Conservation (phyloP, 257 asterid species). For the Mitragyna speciosa region DNA sequence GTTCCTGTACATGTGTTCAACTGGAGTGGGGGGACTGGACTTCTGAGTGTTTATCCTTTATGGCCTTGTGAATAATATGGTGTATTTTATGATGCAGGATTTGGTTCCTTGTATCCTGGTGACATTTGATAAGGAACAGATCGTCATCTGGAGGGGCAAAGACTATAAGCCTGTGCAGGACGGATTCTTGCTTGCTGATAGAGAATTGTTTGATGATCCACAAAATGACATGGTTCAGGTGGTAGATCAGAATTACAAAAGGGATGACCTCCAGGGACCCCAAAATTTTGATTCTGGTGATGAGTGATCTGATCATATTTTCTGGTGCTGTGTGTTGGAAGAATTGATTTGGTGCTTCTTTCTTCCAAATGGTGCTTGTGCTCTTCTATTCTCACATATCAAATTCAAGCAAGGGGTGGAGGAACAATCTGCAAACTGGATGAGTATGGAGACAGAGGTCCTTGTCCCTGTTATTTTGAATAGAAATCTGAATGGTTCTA, state of each 20-base stretch:
- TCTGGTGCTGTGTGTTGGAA: neutral
- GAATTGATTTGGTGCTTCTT: neutral
- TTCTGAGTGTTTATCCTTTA: neutral
- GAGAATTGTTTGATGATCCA: constrained; percentile 50
- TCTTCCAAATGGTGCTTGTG: neutral
- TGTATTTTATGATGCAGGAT: constrained; percentile 47
- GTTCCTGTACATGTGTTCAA: neutral
- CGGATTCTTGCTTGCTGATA: constrained; percentile 55
- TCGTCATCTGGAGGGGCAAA: constrained; percentile 84
- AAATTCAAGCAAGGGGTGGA: neutral
- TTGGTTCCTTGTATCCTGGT: constrained; percentile 86
- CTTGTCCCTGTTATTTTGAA: neutral
- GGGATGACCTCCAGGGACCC: constrained; percentile 21
- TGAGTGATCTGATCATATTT: constrained; percentile 25
- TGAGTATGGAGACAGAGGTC: neutral
- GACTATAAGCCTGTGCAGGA: constrained; percentile 59
- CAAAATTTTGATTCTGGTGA: constrained; percentile 40
- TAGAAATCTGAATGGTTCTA: neutral
- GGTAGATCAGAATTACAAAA: constrained; percentile 22
- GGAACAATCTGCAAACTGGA: neutral
- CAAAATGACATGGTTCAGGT: constrained; percentile 23
- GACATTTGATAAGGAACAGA: constrained; percentile 89
- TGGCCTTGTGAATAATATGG: neutral
- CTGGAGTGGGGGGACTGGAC: neutral
- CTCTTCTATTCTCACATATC: neutral